Evolutionary conservation across 495 filamentous ascomycete genomes (phyloP), one percentile per base, ranked within the genome.

Genomic region (Penicillium coffeae): DNA sequence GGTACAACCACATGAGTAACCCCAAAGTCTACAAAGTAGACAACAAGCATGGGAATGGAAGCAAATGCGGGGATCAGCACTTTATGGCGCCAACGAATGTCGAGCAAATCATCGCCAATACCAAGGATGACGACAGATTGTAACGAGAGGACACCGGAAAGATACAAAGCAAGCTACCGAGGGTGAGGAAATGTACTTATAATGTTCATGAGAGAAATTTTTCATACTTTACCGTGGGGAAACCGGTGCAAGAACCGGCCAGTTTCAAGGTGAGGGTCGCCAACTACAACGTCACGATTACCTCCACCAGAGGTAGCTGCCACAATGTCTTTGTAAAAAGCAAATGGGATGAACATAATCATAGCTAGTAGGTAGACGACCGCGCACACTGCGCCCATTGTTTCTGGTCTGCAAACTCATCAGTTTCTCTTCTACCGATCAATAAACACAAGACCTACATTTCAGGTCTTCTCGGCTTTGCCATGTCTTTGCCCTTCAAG

Each of bases 1-100:
- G 93, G 93, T 2, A 99, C 81, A 3, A 97, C 90, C 52, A 99
- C 85, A 27, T 89, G 84, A 13, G 93, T 99, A 49, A 99, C 90
- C 40, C 90, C 93, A 63, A 97, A 96, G 67, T 96, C 91, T 60
- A 97, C 89, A 65, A 95, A 95, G 71, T 99, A 99, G 47, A 99
- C 89, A 42, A 95, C 86, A 3, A 99, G 84, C 70, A 99, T 85
- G 0, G 93, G 93, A 49, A 97, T 90, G 21, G 90, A 81, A 30
- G 90, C 90, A 59, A 99, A 89, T 13, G 88, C 94, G 3, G 93
- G 93, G 52, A 99, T 96, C 68, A 97, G 83, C 60, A 97, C 83
- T 69, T 99, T 99, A 74, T 99, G 94, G 42, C 93, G 84, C 93
- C 93, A 99, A 58, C 94, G 84, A 57, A 99, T 94, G 66, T 99